Evolutionary conservation across 441 rosid species (phyloP).

Genomic region (Eruca vesicaria): DNA sequence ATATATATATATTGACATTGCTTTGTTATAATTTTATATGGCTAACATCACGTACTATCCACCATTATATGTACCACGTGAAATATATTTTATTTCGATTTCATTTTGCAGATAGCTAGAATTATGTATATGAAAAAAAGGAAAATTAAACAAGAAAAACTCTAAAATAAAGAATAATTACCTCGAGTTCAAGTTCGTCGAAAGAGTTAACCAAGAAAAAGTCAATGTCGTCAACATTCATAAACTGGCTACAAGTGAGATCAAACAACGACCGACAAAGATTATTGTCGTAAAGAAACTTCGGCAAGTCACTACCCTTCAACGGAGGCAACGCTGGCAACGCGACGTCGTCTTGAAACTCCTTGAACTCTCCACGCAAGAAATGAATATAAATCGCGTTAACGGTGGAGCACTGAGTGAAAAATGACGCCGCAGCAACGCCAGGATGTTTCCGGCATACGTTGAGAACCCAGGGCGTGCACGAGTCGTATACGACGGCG

Average conservation of each 20-base stretch:
- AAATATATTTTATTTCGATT: neutral
- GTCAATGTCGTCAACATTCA: conserved; percentile 52
- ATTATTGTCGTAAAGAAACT: conserved; percentile 37
- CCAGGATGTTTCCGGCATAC: conserved; percentile 26
- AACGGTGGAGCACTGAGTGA: conserved; percentile 51
- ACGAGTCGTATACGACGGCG: conserved; percentile 36
- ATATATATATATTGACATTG: too few species aligned
- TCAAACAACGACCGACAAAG: conserved; percentile 34
- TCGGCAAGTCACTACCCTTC: conserved; percentile 59
- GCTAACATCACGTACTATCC: too few species aligned
- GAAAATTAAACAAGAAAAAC: neutral
- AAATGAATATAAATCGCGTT: conserved; percentile 44
- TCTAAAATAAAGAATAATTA: conserved; percentile 9
- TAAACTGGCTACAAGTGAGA: conserved; percentile 52
- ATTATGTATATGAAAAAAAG: neutral
- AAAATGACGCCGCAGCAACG: conserved; percentile 38
- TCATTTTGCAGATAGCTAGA: neutral
- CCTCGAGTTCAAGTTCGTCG: conserved; percentile 66
- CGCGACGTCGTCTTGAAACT: conserved; percentile 27
- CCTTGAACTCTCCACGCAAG: conserved; percentile 39
- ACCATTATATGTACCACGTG: too few species aligned
- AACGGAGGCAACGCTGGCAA: conserved; percentile 47
- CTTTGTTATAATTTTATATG: too few species aligned
- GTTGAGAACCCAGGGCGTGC: conserved; percentile 30
- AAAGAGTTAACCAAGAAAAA: conserved; percentile 61